Evolutionary conservation across 495 filamentous ascomycete species (phyloP).

Genomic region (Neurospora terricola): DNA sequence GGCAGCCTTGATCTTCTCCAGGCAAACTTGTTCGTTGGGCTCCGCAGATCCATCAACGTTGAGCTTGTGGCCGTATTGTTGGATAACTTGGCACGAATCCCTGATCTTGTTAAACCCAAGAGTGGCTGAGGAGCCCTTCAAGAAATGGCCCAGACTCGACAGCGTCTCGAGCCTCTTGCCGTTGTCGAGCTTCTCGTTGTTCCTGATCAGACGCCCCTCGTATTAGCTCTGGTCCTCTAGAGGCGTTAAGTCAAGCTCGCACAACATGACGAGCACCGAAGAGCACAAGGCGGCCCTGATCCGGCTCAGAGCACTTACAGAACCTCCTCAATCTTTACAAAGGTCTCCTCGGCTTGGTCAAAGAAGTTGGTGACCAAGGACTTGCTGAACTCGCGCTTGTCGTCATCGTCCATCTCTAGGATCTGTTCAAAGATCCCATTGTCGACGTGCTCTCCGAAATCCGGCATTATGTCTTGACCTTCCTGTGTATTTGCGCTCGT

Average conservation of each 20-base stretch:
- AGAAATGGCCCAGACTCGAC: constrained; percentile 82
- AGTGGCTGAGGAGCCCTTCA: constrained; percentile 97
- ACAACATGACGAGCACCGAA: not conserved
- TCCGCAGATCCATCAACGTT: constrained; percentile 64
- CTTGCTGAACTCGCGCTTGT: constrained; percentile 65
- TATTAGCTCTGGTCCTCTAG: constrained; percentile 3
- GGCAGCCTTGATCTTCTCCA: constrained; percentile 59
- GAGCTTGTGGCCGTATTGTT: constrained; percentile 74
- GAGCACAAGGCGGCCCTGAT: not conserved
- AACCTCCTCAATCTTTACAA: constrained; percentile 69
- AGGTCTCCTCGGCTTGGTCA: constrained; percentile 79
- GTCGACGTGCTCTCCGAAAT: constrained; percentile 66
- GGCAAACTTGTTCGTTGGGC: constrained; percentile 52
- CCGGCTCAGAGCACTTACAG: constrained; percentile 50
- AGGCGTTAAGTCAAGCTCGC: not conserved
- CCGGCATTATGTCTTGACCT: constrained; percentile 22
- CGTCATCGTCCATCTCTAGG: constrained; percentile 90
- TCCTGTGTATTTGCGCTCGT: constrained; percentile 8
- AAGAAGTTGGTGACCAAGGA: constrained; percentile 91
- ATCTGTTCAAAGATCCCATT: constrained; percentile 80
- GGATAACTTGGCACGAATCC: constrained; percentile 91
- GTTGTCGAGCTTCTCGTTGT: constrained; percentile 29
- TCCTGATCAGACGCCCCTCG: constrained; percentile 24
- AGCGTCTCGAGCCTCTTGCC: constrained; percentile 54
- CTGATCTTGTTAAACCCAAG: constrained; percentile 87